Evolutionary conservation across 169 alveolate genomes (phyloP).

Genomic region (Nephromyces sp.): DNA sequence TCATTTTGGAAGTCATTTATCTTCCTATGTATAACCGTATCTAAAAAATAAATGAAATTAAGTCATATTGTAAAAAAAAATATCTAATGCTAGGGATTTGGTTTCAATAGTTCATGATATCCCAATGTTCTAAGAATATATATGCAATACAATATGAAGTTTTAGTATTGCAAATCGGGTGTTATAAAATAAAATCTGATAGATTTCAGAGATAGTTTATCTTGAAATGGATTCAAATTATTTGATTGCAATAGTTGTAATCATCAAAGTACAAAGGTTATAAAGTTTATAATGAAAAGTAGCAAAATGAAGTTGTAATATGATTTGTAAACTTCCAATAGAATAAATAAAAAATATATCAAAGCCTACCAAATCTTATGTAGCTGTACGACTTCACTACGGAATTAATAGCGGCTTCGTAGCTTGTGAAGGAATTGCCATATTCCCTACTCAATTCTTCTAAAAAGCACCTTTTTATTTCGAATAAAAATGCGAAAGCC

Average conservation of each 20-base stretch:
- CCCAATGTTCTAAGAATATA: not conserved
- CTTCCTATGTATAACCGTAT: conserved; percentile 46
- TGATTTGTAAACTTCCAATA: not conserved
- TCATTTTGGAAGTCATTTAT: conserved; percentile 41
- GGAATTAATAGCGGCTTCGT: conserved; percentile 50
- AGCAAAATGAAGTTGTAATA: not conserved
- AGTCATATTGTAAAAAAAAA: not conserved
- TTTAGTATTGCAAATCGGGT: not conserved
- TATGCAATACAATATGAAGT: not conserved
- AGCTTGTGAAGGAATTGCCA: conserved; percentile 58
- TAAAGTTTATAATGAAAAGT: not conserved
- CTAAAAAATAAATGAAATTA: conserved; percentile 8
- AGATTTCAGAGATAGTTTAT: not conserved
- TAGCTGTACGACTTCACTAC: conserved; percentile 68
- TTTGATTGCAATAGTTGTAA: not conserved
- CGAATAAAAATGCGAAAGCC: conserved; percentile 67
- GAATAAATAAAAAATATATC: not conserved
- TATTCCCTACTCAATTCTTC: conserved; percentile 61
- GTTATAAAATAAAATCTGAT: not conserved
- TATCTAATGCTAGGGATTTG: not conserved
- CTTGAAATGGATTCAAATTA: not conserved
- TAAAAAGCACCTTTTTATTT: conserved; percentile 44
- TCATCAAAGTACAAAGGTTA: not conserved
- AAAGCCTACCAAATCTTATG: conserved; percentile 57
- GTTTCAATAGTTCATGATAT: not conserved